Evolutionary conservation across 805 yeast genomes (phyloP).

Genomic region (Pichia scutulata): DNA sequence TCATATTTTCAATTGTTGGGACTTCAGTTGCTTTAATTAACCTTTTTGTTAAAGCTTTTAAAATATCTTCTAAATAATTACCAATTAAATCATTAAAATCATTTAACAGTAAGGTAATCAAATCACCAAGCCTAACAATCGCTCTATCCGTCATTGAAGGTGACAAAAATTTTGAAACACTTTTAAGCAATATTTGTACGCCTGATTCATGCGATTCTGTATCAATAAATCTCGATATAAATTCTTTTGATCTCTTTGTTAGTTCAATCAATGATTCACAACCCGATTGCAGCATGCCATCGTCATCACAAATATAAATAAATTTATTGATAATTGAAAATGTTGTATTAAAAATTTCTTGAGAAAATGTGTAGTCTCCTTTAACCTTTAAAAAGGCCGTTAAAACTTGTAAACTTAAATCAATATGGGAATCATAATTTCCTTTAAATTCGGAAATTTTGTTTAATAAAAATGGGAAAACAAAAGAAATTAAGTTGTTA

Average conservation of each 20-base stretch:
- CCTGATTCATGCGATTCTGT: slow-evolving; percentile 38
- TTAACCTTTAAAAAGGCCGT: slow-evolving; percentile 42
- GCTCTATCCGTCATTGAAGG: slow-evolving; percentile 74
- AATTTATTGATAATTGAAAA: slow-evolving; percentile 38
- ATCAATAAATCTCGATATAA: slow-evolving; percentile 27
- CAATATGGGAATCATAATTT: slow-evolving; percentile 55
- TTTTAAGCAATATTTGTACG: slow-evolving; percentile 47
- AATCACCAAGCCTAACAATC: slow-evolving; percentile 66
- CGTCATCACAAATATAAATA: slow-evolving; percentile 49
- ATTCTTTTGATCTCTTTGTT: slow-evolving; percentile 34
- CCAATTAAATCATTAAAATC: slow-evolving; percentile 32
- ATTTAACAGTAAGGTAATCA: slow-evolving; percentile 23
- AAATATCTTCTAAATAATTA: slow-evolving; percentile 45
- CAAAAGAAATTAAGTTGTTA: slow-evolving; percentile 38
- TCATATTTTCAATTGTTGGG: slow-evolving; percentile 67
- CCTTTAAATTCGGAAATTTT: slow-evolving; percentile 30
- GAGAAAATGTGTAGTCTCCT: slow-evolving; percentile 14
- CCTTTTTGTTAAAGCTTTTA: slow-evolving; percentile 65
- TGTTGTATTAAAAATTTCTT: slow-evolving; percentile 32
- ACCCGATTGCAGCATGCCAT: slow-evolving; percentile 67
- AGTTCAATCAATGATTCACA: slow-evolving; percentile 66
- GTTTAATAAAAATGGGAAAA: slow-evolving; percentile 44
- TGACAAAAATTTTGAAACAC: slow-evolving; percentile 61
- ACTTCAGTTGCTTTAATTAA: slow-evolving; percentile 60
- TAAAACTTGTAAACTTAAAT: slow-evolving; percentile 50